Base-by-base conservation (phyloP, 768 basidiomycete species). In the Panellus pusillus region DNA sequence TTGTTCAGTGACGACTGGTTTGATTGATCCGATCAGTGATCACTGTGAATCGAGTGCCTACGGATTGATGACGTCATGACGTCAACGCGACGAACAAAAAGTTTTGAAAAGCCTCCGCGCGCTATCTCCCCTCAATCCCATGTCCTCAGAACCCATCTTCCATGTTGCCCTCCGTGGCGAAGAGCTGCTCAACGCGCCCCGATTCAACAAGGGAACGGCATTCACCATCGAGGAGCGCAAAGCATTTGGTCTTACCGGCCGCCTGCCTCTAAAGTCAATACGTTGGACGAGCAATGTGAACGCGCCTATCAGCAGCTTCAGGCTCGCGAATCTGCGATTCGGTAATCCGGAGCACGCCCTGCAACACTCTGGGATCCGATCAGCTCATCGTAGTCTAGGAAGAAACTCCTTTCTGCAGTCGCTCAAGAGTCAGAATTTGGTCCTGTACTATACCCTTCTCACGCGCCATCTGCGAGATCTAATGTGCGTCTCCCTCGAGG, bases 341-440 rank as follows among this genome's bases (percentile, higher is more conserved):
- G 32, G 43, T 51, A 28, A 2, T 24, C 24, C 24, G 2, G 19
- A 27, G 18, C 20, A n/a, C 3, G 15, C n/a, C 9, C 8, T 15
- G 15, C 15, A 15, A 27, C 9, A 3, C 6, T 11, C 11, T n/a
- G 18, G 24, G 24, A 27, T 13, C 28, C 36, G 28, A 48, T 28
- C 27, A 39, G 7, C 28, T 9, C 18, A 38, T 58, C 3, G 66
- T 69, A 31, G 69, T 73, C 2, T 64, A 50, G 75, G 47, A 88
- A 89, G 74, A 92, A n/a, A 92, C 66, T 80, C 83, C 1, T 93
- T 93, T 65, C 61, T 89, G 57, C 85, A 86, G 69, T 86, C 83
- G 53, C 64, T 90, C 63, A 87, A 86, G 68, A 84, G 82, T 28
- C 90, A 92, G 76, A 91, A 91, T 60, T 83, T 84, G 83, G 85